Evolutionary conservation across 352 stramenopile species (phyloP), one percentile per base, ranked within the genome.

Genomic region (Pythium folliculosum): DNA sequence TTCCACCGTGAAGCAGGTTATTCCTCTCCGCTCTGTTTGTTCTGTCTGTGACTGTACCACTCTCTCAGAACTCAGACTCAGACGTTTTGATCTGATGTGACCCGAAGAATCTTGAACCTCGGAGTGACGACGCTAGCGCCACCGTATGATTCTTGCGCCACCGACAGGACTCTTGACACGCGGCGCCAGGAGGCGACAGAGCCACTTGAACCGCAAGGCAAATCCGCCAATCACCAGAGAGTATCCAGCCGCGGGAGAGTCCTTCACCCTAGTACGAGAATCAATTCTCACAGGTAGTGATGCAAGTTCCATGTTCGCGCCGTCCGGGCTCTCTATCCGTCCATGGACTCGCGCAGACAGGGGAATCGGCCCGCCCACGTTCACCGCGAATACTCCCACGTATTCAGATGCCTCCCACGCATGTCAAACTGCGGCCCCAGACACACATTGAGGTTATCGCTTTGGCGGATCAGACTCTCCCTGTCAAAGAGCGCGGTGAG

Each of bases 81-180:
- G 38, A 44, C 3, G 9, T 21, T 21, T 43, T 17, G 19, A 38
- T 52, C 9, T 53, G 43, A 43, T 48, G 54, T 61, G 37, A 23
- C 38, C 22, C 54, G 30, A 19, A 58, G 40, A 52, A 52, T 38
- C 32, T 61, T 51, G 40, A 52, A 61, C 38, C 12, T 50, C 5
- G 23, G 22, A 14, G 35, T 40, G 14, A 37, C 19, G 16, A 22
- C 49, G 22, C 48, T 70, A 21, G 6, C 53, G 47, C 47, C 55
- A 64, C 63, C 32, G 38, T 60, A 9, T 30, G 5, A 5, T 30
- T 40, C 23, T 63, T 58, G 13, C n/a, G 23, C 35, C 63, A 70
- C 64, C 49, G 43, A 71, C 59, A 40, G 17, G 35, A 16, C 14
- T 37, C 23, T 64, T 67, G 66, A 72, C 66, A 72, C 66, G 66